Evolutionary conservation across 495 filamentous ascomycete species (phyloP).

Genomic region (Lineolata rhizophorae): DNA sequence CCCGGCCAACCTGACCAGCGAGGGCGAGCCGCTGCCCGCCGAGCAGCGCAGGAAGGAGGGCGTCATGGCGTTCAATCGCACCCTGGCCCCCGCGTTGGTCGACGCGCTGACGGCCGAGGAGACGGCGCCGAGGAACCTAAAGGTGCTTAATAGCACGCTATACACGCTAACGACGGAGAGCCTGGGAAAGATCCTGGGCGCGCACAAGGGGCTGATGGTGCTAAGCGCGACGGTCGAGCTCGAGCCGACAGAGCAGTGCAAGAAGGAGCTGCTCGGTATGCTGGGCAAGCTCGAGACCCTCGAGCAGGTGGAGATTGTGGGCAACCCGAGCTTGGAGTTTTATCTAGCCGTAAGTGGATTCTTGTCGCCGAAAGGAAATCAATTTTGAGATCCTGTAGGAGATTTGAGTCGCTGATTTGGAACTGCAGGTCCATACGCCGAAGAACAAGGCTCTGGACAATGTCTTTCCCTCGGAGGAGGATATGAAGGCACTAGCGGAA

Average conservation of each 20-base stretch:
- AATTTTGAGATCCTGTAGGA: not conserved
- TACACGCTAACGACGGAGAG: slow-evolving; percentile 9
- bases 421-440: slow-evolving; percentile 9
- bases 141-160: slow-evolving; percentile 12
- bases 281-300: slow-evolving; percentile 6
- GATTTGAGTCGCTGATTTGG: slow-evolving; percentile 1
- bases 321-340: slow-evolving; percentile 9
- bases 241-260: slow-evolving; percentile 7
- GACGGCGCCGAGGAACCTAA: slow-evolving; percentile 8
- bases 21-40: not conserved
- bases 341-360: slow-evolving; percentile 9
- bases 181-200: slow-evolving; percentile 7
- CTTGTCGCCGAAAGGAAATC: too few species aligned
- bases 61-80: slow-evolving; percentile 10
- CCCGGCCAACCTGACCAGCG: not conserved
- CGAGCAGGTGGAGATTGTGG: slow-evolving; percentile 15
- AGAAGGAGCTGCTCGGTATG: slow-evolving; percentile 8
- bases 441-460: slow-evolving; percentile 3
- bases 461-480: slow-evolving; percentile 7
- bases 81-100: slow-evolving; percentile 3
- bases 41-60: slow-evolving; percentile 11
- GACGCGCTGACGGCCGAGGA: slow-evolving; percentile 9
- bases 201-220: slow-evolving; percentile 10
- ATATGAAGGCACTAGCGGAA: slow-evolving; percentile 5
- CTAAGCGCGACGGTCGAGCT: slow-evolving; percentile 10